Conservation (phyloP, 306 rosid species). For the Lupinus albus region DNA sequence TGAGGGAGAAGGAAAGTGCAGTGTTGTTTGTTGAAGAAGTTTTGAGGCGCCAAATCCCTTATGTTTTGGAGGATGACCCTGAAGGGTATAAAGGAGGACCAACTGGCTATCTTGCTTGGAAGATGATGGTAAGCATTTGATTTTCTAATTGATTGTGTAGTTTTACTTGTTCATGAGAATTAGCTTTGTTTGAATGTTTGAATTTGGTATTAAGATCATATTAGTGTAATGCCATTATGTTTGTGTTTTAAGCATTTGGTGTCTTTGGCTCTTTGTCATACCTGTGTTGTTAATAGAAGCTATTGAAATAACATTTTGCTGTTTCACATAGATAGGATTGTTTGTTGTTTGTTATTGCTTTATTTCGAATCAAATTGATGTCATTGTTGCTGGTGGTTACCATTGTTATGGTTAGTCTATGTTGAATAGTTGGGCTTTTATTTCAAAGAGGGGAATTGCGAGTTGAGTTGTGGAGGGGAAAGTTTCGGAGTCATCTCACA, state of each 20-base stretch:
- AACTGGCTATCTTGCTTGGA: slow-evolving; percentile 98
- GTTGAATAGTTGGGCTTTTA: neutral
- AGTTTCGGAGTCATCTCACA: too few species aligned
- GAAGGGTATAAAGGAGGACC: slow-evolving; percentile 86
- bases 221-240: neutral
- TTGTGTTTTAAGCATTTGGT: slow-evolving; percentile 1
- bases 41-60: slow-evolving; percentile 65
- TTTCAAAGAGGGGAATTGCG: neutral
- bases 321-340: neutral
- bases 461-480: too few species aligned
- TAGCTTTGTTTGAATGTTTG: slow-evolving; percentile 28
- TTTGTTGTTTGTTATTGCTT: slow-evolving; percentile 23
- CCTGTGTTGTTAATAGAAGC: slow-evolving; percentile 13
- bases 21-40: slow-evolving; percentile 75
- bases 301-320: neutral
- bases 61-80: slow-evolving; percentile 49
- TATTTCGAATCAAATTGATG: slow-evolving; percentile 22
- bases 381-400: slow-evolving; percentile 23
- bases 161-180: slow-evolving; percentile 10
- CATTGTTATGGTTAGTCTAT: slow-evolving; percentile 24
- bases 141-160: slow-evolving; percentile 10
- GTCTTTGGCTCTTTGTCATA: slow-evolving; percentile 18
- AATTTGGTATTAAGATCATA: neutral
- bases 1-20: slow-evolving; percentile 78
- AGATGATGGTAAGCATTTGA: slow-evolving; percentile 79